Percentiles rank a stretch among this genome's conserved stretches.
Evolutionary conservation across 2,329 filamentous ascomycete genomes (phyloP).

Genomic region (Monilinia fructigena): DNA sequence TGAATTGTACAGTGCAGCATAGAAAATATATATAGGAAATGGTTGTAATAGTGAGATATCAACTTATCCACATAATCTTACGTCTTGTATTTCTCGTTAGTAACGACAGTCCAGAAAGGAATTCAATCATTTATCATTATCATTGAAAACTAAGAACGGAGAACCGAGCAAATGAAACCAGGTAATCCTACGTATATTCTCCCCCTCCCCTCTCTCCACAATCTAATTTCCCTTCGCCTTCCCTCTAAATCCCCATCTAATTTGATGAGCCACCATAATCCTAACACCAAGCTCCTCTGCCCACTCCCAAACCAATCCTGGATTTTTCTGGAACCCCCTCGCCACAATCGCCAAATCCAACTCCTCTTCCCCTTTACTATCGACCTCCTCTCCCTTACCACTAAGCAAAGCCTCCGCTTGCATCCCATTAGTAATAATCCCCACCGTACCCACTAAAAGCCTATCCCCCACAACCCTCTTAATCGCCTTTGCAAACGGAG

Average conservation of each 20-base stretch:
- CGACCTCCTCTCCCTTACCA: slow-evolving; percentile 46
- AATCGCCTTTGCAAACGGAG: slow-evolving; percentile 65
- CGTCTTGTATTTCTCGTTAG: too few relatives aligned
- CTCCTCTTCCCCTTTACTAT: slow-evolving; percentile 41
- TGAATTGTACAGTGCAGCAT: too few relatives aligned
- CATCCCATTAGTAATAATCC: slow-evolving; percentile 47
- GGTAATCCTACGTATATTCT: neutral
- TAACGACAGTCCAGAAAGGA: too few relatives aligned
- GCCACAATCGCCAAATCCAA: slow-evolving; percentile 53
- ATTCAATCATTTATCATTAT: too few relatives aligned
- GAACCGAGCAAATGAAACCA: too few relatives aligned
- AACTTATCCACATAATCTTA: too few relatives aligned
- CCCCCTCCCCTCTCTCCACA: neutral
- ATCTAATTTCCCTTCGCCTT: slow-evolving; percentile 30
- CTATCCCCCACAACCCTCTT: slow-evolving; percentile 70
- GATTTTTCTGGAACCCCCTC: slow-evolving; percentile 58
- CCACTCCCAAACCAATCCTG: slow-evolving; percentile 54
- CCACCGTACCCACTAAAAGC: slow-evolving; percentile 48
- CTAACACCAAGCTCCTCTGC: slow-evolving; percentile 53
- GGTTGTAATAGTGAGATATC: too few relatives aligned
- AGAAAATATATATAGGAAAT: too few relatives aligned
- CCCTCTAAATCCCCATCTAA: slow-evolving; percentile 55
- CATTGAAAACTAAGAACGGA: too few relatives aligned
- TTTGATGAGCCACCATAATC: slow-evolving; percentile 53
- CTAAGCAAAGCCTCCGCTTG: slow-evolving; percentile 51